Base-by-base conservation (phyloP, 1,284 basidiomycete genomes). In the Phaffia rhodozyma region DNA sequence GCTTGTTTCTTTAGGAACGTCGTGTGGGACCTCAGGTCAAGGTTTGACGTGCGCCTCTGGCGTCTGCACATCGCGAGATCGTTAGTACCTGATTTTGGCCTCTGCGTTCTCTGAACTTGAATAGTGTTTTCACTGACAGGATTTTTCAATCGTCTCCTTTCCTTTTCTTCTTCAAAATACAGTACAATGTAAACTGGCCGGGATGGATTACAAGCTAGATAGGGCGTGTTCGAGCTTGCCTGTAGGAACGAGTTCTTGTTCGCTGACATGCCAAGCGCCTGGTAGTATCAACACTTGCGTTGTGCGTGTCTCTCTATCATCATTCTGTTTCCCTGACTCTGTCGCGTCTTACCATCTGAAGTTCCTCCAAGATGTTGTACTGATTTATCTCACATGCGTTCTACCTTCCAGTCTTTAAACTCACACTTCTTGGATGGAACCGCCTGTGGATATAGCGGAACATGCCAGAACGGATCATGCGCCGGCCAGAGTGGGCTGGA, bases 371-470 rank as follows among this genome's bases (percentile, higher is more conserved):
- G 47, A 23, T 30, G 27, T 25, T 68, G 68, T 68, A 53, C 64
- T 68, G 65, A 7, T 9, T 38, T 25, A 34, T 58, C n/a, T 38
- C 30, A 51, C n/a, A 53, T 23, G 50, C 21, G 32, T 58, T 52
- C 43, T 27, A 27, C 27, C 51, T 23, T 43, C n/a, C 57, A 51
- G 58, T 76, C 86, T 53, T 78, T 93, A 49, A 85, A 86, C 66
- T 83, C 87, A 1, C 76, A 81, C 49, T 83, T 93, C 61, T 79
- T 90, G 56, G 87, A 92, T 72, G 91, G 91, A 16, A 91, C 89
- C 27, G 83, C 87, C 16, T 94, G 91, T 73, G 89, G 89, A 80
- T 74, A 68, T 80, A 73, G 50, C 25, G 43, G 63, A 1, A 29
- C 57, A n/a, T 64, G 62, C 38, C 20, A 34, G 6, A 50, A 60